Percentiles rank a stretch among this genome's conserved stretches.
phyloP scores from a whole-genome alignment of 495 filamentous ascomycete genomes.

The Penicillium parvum region DNA sequence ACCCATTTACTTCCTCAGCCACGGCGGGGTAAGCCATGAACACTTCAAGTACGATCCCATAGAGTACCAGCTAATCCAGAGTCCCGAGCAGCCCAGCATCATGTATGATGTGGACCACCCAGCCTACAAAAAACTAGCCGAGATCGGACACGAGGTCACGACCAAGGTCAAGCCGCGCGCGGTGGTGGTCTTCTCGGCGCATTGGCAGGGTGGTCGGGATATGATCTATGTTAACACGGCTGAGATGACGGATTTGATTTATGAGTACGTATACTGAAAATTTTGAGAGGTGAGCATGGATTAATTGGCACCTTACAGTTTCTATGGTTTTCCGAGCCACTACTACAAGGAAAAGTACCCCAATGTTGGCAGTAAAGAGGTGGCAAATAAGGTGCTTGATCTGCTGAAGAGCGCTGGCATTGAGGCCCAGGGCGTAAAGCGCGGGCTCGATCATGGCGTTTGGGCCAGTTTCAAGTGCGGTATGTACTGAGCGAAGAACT shows the following conservation, averaged over 20 bases:
- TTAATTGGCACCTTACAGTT: conserved; percentile 37
- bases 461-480: conserved; percentile 67
- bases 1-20: conserved; percentile 75
- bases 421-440: conserved; percentile 54
- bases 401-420: conserved; percentile 59
- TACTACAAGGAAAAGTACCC: conserved; percentile 64
- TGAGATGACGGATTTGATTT: conserved; percentile 68
- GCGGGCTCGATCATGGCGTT: conserved; percentile 80
- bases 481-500: conserved; percentile 23
- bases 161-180: conserved; percentile 73
- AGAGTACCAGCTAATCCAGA: too few relatives aligned
- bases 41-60: too few relatives aligned
- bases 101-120: conserved; percentile 73
- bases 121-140: conserved; percentile 62
- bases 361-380: conserved; percentile 57
- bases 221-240: conserved; percentile 69
- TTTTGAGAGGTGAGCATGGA: background rate
- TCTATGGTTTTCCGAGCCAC: conserved; percentile 71
- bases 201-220: conserved; percentile 66
- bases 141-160: conserved; percentile 75
- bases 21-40: conserved; percentile 61
- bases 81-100: conserved; percentile 55
- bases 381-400: conserved; percentile 63
- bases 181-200: conserved; percentile 81
- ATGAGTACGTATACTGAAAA: conserved; percentile 56